Conservation (phyloP, 768 basidiomycete species). For the Sistotremastrum suecicum region DNA sequence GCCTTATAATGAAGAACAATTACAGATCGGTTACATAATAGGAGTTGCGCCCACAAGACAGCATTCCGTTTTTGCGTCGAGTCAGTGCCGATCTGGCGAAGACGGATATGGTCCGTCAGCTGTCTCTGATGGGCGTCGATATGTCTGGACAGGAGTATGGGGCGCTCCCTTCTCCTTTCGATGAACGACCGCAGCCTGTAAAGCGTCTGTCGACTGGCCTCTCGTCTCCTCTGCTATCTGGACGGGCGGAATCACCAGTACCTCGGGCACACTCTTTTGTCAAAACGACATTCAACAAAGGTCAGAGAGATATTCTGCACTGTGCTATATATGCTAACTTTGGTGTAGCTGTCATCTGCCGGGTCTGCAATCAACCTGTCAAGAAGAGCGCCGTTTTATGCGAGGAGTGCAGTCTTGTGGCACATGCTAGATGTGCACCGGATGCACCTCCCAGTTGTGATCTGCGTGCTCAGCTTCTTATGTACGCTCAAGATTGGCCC, state of each 20-base stretch:
- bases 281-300: slow-evolving; percentile 85
- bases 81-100: slow-evolving; percentile 79
- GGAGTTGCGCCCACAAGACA: slow-evolving; percentile 85
- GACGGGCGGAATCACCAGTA: slow-evolving; percentile 33
- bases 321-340: neutral
- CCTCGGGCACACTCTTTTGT: slow-evolving; percentile 73
- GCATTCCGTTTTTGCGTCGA: slow-evolving; percentile 87
- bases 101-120: slow-evolving; percentile 44
- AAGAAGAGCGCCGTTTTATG: slow-evolving; percentile 85
- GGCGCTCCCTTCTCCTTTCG: slow-evolving; percentile 22
- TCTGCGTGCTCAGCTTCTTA: slow-evolving; percentile 63
- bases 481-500: slow-evolving; percentile 65
- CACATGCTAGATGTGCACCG: slow-evolving; percentile 61
- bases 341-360: slow-evolving; percentile 63
- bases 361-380: slow-evolving; percentile 65
- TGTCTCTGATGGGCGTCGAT: slow-evolving; percentile 23
- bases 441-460: slow-evolving; percentile 74
- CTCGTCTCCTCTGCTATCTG: slow-evolving; percentile 16
- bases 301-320: slow-evolving; percentile 30
- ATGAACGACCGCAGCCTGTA: slow-evolving; percentile 13
- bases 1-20: neutral
- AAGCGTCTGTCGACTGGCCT: slow-evolving; percentile 17
- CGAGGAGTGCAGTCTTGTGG: slow-evolving; percentile 78
- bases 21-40: slow-evolving; percentile 13
- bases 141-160: slow-evolving; percentile 30